These are phyloP conservation scores for Penicillium waksmanii DNA, from an alignment of 495 filamentous ascomycete genomes.

Conservation along the genomic window DNA sequence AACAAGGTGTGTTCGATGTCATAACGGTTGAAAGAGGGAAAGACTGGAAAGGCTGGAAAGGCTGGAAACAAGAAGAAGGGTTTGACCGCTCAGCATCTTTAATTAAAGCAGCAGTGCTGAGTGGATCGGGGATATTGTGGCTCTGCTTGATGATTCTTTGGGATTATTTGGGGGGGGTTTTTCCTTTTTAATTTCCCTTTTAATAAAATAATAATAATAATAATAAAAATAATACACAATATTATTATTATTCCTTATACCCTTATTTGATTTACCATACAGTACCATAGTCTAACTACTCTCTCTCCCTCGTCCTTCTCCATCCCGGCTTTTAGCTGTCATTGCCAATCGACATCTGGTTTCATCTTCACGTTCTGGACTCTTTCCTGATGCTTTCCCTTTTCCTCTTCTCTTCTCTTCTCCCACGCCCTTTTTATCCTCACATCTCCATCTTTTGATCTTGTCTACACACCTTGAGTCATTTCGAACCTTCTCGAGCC, in stretches of 20 bases:
- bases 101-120: conserved; percentile 21
- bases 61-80: neutral
- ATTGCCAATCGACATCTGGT: neutral
- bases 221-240: no score
- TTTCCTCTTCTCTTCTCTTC: conserved; percentile 4
- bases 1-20: no score
- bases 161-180: conserved; percentile 2
- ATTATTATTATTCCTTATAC: neutral
- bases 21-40: no score
- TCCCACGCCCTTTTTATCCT: conserved; percentile 6
- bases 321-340: neutral
- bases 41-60: no score
- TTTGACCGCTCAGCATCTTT: conserved; percentile 23
- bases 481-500: neutral
- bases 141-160: conserved; percentile 7
- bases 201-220: no score
- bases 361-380: conserved; percentile 18
- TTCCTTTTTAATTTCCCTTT: conserved; percentile 3
- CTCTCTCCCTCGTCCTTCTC: neutral
- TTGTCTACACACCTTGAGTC: conserved; percentile 17
- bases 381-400: conserved; percentile 16
- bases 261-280: neutral
- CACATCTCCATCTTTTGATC: conserved; percentile 8
- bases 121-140: conserved; percentile 23
- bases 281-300: conserved; percentile 5